These are phyloP conservation scores for Dissophora globulifera DNA, from an alignment of 192 early-diverging fungal genomes.

Conservation along the genomic window DNA sequence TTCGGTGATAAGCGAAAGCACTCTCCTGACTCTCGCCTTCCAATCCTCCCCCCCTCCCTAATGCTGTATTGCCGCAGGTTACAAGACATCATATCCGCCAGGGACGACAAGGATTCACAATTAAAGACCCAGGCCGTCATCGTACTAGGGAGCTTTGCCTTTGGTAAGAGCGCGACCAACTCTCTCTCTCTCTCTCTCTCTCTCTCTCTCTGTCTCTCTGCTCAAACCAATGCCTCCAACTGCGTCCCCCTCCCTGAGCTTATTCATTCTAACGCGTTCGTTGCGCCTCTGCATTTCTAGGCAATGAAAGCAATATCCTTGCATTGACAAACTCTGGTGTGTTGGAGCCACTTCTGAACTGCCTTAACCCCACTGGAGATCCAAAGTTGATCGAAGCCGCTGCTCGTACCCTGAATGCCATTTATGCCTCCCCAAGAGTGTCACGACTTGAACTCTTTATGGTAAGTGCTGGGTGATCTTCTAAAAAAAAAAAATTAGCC, in stretches of 20 bases:
- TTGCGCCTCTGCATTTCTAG: no score
- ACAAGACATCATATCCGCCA: conserved; percentile 61
- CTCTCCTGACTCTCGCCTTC: no score
- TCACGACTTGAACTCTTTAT: conserved; percentile 61
- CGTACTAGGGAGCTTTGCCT: conserved; percentile 75
- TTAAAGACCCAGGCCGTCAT: conserved; percentile 72
- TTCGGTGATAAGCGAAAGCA: no score
- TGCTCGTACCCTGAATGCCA: conserved; percentile 72
- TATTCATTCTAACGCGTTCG: no score
- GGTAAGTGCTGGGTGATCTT: no score
- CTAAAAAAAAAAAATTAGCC: no score
- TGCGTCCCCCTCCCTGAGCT: no score
- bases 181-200: not conserved
- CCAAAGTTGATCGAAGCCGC: conserved; percentile 72
- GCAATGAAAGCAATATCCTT: conserved; percentile 70
- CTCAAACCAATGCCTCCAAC: no score
- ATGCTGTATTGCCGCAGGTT: no score
- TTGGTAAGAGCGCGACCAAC: conserved; percentile 64
- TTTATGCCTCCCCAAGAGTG: conserved; percentile 67
- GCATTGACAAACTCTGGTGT: conserved; percentile 68
- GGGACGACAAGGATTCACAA: conserved; percentile 47
- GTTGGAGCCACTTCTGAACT: conserved; percentile 64
- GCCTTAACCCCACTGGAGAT: conserved; percentile 47
- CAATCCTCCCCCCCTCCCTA: no score
- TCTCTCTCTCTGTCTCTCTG: no score